Evolutionary conservation across 163 green algal genomes (phyloP), one percentile per base, ranked within the genome.

Genomic region (Scenedesmus sp.): DNA sequence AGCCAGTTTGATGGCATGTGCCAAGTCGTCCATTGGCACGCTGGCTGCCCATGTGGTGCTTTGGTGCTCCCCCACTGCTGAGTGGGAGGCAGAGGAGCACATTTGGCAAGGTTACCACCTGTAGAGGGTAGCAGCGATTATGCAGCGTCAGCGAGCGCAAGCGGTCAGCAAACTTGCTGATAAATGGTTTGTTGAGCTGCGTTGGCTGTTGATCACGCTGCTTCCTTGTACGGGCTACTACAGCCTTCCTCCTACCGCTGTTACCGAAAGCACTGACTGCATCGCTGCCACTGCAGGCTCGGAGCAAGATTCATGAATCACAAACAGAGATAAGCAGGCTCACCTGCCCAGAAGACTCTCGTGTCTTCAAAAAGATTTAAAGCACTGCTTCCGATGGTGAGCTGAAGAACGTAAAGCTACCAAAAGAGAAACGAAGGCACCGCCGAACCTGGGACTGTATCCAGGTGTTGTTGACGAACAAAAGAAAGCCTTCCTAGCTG

Each of bases 31-130:
- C n/a, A 53, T 33, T 3, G 83, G 83, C 37, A 89, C 83, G 35
- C 83, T 89, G 43, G 83, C 83, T 70, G 61, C 61, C 83, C 83
- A 89, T n/a, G 83, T 89, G n/a, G 40, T 81, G 61, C 83, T 89
- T 12, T 46, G 73, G 12, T 82, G 73, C 73, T 44, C 35, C 33
- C 37, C 35, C 16, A 46, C 73, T 51, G 73, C 73, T 82, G 73
- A 46, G 35, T 82, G 73, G 73, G 73, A 30, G 15, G 35, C 35
- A 51, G 73, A 44, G 35, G 73, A 82, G 73, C 35, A 51, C 35
- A 82, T 44, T 16, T 51, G 73, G 30, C 26, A 40, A 37, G 30
- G 73, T 46, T 46, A 46, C 35, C 73, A 44, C 35, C 35, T 82
- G 73, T 15, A 15, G 35, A 15, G 37, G 73, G 6, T n/a, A 6